These are phyloP conservation scores for Leccinum arenicola DNA, from an alignment of 768 basidiomycete species.

Conservation along the genomic window DNA sequence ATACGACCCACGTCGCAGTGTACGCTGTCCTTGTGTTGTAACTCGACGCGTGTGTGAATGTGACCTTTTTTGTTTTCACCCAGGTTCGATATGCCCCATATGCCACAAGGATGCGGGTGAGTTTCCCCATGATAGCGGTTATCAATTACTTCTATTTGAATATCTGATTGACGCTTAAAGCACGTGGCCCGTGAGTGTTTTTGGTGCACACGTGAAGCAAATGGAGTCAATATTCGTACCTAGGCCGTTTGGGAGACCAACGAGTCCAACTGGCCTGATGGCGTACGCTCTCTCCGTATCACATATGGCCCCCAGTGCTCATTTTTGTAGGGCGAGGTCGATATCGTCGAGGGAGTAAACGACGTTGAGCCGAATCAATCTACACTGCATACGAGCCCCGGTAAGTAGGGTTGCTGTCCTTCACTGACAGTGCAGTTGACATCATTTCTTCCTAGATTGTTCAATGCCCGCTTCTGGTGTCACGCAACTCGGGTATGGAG, in stretches of 20 bases:
- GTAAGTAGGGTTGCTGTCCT: conserved; percentile 24
- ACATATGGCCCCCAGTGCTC: background rate
- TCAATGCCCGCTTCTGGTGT: conserved; percentile 24
- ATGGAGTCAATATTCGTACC: conserved; percentile 6
- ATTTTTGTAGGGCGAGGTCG: conserved; percentile 27
- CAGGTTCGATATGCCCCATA: conserved; percentile 35
- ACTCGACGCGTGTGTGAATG: background rate
- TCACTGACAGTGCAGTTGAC: background rate
- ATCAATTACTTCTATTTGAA: background rate
- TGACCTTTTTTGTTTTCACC: background rate
- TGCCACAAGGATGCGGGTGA: conserved; percentile 36
- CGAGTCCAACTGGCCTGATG: conserved; percentile 24
- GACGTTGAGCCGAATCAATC: conserved; percentile 48
- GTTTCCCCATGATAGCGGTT: conserved; percentile 2
- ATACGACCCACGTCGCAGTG: conserved; percentile 35
- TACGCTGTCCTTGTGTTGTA: conserved; percentile 10
- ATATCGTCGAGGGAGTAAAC: conserved; percentile 45
- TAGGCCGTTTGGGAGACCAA: conserved; percentile 31
- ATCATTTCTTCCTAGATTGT: conserved; percentile 16
- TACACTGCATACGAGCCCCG: conserved; percentile 54
- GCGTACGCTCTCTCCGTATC: conserved; percentile 14
- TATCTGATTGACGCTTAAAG: conserved; percentile 13
- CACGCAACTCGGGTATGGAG: conserved; percentile 25
- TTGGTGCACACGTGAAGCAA: conserved; percentile 3
- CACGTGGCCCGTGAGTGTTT: conserved; percentile 35